Percentiles rank a stretch among this genome's conserved stretches.
These are phyloP conservation scores for Handroanthus guayacan DNA, from an alignment of 257 asterid species.

Conservation along the genomic window DNA sequence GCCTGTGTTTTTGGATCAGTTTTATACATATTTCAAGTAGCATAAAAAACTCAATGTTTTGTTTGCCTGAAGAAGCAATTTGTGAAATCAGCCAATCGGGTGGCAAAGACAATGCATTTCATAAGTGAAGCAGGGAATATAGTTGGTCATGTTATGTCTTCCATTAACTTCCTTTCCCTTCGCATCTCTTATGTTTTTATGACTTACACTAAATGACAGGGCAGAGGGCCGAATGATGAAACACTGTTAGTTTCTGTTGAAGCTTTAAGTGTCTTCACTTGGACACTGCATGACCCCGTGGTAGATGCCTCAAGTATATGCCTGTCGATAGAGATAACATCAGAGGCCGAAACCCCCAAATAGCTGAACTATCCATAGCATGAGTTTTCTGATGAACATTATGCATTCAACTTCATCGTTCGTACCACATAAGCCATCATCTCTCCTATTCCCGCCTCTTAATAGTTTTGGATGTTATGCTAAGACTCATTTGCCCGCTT, in stretches of 20 bases:
- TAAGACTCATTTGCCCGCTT: conserved; percentile 27
- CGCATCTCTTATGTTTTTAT: not conserved
- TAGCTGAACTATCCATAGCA: conserved; percentile 28
- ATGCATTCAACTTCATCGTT: conserved; percentile 45
- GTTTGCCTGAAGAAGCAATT: not conserved
- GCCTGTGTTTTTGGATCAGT: not conserved
- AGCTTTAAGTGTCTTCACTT: not conserved
- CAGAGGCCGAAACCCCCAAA: conserved; percentile 16
- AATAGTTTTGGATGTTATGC: conserved; percentile 22
- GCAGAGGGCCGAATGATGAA: conserved; percentile 11
- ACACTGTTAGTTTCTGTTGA: not conserved
- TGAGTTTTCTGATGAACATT: conserved; percentile 36
- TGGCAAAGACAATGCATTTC: not conserved
- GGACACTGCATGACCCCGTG: not conserved
- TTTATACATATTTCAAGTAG: not conserved
- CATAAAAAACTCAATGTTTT: not conserved
- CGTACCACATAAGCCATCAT: conserved; percentile 40
- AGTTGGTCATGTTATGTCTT: not conserved
- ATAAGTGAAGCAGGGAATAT: not conserved
- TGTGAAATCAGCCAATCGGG: not conserved
- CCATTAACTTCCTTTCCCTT: not conserved
- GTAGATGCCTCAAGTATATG: conserved; percentile 17
- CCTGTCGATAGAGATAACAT: conserved; percentile 8
- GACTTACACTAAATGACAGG: conserved; percentile 27
- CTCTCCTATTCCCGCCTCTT: conserved; percentile 33